Base-by-base conservation (phyloP, 306 rosid genomes). In the Cicer bijugum region DNA sequence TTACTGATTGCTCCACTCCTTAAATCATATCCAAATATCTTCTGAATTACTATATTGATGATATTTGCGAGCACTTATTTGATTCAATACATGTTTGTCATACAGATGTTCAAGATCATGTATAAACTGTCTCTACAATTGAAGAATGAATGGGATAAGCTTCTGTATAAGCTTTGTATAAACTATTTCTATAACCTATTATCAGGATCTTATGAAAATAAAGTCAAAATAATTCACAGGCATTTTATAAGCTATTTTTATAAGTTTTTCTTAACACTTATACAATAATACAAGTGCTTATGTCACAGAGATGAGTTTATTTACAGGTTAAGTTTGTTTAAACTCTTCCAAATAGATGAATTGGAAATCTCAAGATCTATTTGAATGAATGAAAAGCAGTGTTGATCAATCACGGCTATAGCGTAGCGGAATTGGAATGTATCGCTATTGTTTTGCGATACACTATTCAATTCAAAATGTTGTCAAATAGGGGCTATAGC, bases 361-460 rank as follows among this genome's bases (percentile, higher is more conserved):
- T 55, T 55, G 23, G 14, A 68, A 12, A 8, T 46, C 37, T 57
- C 66, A 51, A 51, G 39, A 53, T 78, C 19, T 78, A 59, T 59
- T 59, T 12, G 9, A 59, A 12, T 59, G 44, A 12, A 59, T 33
- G 65, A 59, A 19, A 28, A 28, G 35, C 5, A 28, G 35, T 28
- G 35, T 28, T 28, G 33, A 0, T 4, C 35, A 28, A 28, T 28
- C 35, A 28, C 35, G 35, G 35, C 35, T 28, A 28, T 28, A 28
- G 5, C 5, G 1, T 28, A 28, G 35, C 14, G 35, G 35, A 28
- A 28, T 28, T 28, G 4, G 35, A 28, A 28, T 1, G 0, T 28
- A 28, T 28, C 35, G 35, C 35, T 28, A 28, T 28, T 28, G 35
- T 28, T 28, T 4, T 28, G 35, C 5, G 5, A 28, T 28, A 28